Evolutionary conservation across 495 filamentous ascomycete genomes (phyloP).

Genomic region (Aspergillus incahuasiensis): DNA sequence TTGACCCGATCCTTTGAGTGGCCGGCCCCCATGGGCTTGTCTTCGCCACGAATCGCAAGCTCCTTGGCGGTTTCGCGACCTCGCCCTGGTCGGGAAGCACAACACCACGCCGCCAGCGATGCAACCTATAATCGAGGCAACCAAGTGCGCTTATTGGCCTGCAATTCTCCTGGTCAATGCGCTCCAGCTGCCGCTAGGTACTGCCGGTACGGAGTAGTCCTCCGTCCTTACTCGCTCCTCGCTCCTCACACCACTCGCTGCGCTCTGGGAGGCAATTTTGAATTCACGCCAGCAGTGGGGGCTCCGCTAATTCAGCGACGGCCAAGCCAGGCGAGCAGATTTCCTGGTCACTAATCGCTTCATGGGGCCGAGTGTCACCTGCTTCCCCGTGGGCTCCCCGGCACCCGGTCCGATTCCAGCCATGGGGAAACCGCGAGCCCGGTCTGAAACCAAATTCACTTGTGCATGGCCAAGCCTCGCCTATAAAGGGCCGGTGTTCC

Average conservation of each 20-base stretch:
- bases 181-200: too few species aligned
- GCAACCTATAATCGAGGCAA: neutral
- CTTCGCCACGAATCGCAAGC: constrained; percentile 4
- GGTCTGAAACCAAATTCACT: neutral
- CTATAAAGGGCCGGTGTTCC: constrained; percentile 1
- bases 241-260: neutral
- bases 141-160: neutral
- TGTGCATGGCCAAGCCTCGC: neutral
- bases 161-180: neutral
- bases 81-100: neutral
- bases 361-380: constrained; percentile 12
- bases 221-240: neutral
- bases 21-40: neutral
- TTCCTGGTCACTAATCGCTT: neutral
- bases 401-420: constrained; percentile 6
- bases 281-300: neutral
- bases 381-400: constrained; percentile 21
- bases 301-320: neutral
- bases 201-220: neutral
- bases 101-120: neutral
- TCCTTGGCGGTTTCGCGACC: neutral
- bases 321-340: neutral
- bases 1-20: constrained; percentile 20
- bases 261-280: neutral
- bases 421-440: constrained; percentile 11